These are phyloP conservation scores for Botrytis fabae DNA, from an alignment of 2,329 filamentous ascomycete genomes.

Conservation along the genomic window DNA sequence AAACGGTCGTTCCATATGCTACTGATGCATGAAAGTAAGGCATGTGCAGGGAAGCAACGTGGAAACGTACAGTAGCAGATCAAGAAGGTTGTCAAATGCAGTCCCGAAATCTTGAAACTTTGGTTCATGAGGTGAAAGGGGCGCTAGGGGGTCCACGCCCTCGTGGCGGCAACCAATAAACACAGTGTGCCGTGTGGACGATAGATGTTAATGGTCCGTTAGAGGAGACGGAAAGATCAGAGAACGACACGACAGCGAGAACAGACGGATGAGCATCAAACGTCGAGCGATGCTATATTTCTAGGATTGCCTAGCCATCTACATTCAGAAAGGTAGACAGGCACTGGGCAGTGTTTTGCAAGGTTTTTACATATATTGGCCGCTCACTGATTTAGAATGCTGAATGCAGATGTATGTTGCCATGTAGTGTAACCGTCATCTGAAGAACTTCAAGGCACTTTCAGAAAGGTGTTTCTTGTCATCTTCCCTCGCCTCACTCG, in stretches of 20 bases:
- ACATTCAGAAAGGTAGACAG: neutral
- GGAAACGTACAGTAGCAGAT: conserved; percentile 10
- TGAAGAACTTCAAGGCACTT: neutral
- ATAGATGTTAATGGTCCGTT: neutral
- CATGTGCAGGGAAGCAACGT: conserved; percentile 21
- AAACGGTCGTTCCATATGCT: neutral
- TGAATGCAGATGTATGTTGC: neutral
- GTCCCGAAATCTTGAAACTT: conserved; percentile 11
- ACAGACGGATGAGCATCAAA: neutral
- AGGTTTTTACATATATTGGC: neutral
- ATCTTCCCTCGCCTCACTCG: conserved; percentile 2
- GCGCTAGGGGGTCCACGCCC: conserved; percentile 10
- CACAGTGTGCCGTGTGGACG: neutral
- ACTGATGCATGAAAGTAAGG: neutral
- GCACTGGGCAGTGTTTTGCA: conserved; percentile 5
- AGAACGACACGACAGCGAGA: neutral
- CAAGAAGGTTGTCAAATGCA: neutral
- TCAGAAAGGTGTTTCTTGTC: conserved; percentile 2
- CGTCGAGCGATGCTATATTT: neutral
- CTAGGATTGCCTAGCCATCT: neutral
- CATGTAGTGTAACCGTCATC: conserved; percentile 1
- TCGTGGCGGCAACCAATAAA: conserved; percentile 6
- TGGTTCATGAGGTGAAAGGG: conserved; percentile 6
- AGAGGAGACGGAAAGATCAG: neutral
- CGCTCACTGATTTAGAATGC: neutral